phyloP scores from a whole-genome alignment of 352 stramenopile species.

The Globisporangium carolinianum region DNA sequence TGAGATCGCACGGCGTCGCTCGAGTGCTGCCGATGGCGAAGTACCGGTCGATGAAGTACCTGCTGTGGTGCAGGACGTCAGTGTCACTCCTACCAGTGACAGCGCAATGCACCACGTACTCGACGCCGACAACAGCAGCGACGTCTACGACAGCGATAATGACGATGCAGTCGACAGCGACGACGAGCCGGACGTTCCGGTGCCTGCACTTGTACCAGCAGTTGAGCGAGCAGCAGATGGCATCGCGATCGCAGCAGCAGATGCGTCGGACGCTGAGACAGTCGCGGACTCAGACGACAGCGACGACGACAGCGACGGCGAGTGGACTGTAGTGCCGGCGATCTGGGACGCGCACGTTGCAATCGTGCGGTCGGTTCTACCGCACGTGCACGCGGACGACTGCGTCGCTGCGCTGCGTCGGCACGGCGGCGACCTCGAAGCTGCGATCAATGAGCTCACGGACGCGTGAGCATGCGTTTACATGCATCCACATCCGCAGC shows the following conservation, averaged over 20 bases:
- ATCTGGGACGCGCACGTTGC: conserved; percentile 36
- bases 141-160: neutral
- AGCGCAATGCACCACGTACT: neutral
- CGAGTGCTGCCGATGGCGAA: conserved; percentile 3
- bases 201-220: neutral
- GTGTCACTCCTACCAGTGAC: neutral
- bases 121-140: neutral
- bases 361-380: conserved; percentile 45
- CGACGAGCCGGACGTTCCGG: neutral
- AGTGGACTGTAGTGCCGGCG: conserved; percentile 41
- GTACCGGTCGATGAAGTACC: conserved; percentile 10
- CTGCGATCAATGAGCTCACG: conserved; percentile 52
- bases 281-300: conserved; percentile 4
- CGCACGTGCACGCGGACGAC: conserved; percentile 31
- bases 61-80: conserved; percentile 1
- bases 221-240: too few species aligned
- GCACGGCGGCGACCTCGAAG: conserved; percentile 51
- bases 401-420: conserved; percentile 45
- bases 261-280: conserved; percentile 62
- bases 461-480: conserved; percentile 19
- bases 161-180: neutral
- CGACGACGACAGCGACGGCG: conserved; percentile 7
- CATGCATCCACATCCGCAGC: neutral
- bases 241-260: conserved; percentile 8
- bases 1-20: conserved; percentile 52